Evolutionary conservation across 2,329 filamentous ascomycete genomes (phyloP).

Genomic region (Neodidymelliopsis sp.): DNA sequence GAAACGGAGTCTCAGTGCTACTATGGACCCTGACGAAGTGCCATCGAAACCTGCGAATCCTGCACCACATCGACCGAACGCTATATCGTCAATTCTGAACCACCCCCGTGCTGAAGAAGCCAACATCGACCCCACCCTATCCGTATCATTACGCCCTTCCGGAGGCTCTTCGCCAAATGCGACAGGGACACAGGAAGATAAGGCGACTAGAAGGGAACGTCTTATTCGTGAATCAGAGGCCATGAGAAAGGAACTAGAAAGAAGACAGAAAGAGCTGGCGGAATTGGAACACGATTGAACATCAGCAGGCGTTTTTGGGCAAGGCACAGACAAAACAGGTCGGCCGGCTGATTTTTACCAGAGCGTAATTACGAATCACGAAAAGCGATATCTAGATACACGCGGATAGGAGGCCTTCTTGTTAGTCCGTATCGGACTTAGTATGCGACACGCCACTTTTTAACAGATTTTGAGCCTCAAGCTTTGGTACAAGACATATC

Average conservation of each 20-base stretch:
- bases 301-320: constrained; percentile 3
- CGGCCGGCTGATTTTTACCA: constrained; percentile 5
- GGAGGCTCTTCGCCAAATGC: constrained; percentile 30
- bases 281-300: constrained; percentile 41
- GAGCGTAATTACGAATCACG: constrained; percentile 11
- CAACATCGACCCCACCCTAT: constrained; percentile 45
- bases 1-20: constrained; percentile 48
- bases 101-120: constrained; percentile 33
- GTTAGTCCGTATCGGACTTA: too few species aligned
- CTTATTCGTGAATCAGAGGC: constrained; percentile 41
- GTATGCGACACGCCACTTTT: too few species aligned
- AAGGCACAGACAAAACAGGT: constrained; percentile 4
- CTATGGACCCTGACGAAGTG: constrained; percentile 38
- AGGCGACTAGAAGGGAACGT: constrained; percentile 38
- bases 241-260: constrained; percentile 41
- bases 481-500: too few species aligned
- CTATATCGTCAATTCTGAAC: constrained; percentile 47
- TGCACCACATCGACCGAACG: constrained; percentile 41
- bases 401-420: not conserved
- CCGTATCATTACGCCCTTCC: constrained; percentile 28
- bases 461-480: too few species aligned
- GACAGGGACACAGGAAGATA: constrained; percentile 37
- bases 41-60: constrained; percentile 26
- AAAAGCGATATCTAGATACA: constrained; percentile 12
- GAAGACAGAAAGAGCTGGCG: constrained; percentile 41